A percentile compares a stretch with the other conserved stretches of the same genome.
phyloP scores from a whole-genome alignment of 2,329 filamentous ascomycete genomes.

The Sclerotinia borealis region DNA sequence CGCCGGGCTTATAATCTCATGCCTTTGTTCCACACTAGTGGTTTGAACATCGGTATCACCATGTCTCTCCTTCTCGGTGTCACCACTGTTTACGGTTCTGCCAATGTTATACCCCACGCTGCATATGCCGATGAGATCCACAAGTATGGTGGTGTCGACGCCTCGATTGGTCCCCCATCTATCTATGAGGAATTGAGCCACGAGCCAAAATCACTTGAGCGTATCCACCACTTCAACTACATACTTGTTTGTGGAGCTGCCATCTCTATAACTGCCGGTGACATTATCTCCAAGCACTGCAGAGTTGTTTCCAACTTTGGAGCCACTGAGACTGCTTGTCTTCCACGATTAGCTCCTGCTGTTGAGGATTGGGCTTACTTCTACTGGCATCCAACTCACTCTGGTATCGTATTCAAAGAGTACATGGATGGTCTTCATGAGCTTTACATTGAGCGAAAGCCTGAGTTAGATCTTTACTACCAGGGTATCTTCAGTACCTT shows the following conservation, averaged over 20 bases:
- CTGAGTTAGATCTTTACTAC: slow-evolving; percentile 15
- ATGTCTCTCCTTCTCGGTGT: slow-evolving; percentile 20
- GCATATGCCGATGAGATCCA: slow-evolving; percentile 26
- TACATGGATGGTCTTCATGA: slow-evolving; percentile 18
- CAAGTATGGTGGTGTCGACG: slow-evolving; percentile 22
- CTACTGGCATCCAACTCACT: slow-evolving; percentile 20
- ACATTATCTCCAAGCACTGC: slow-evolving; percentile 17
- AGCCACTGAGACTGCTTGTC: slow-evolving; percentile 22
- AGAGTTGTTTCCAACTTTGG: slow-evolving; percentile 20
- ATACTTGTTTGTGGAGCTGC: slow-evolving; percentile 22
- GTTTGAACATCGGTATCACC: slow-evolving; percentile 22
- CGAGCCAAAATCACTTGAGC: slow-evolving; percentile 18
- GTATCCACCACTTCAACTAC: slow-evolving; percentile 20
- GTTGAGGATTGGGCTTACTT: slow-evolving; percentile 25
- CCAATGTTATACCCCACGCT: slow-evolving; percentile 20
- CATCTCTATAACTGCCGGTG: slow-evolving; percentile 18
- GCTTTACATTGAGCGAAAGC: slow-evolving; percentile 14
- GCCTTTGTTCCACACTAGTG: slow-evolving; percentile 23
- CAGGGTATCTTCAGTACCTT: slow-evolving; percentile 18
- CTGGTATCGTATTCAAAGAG: slow-evolving; percentile 14
- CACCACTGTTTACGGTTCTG: slow-evolving; percentile 22
- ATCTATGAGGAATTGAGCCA: slow-evolving; percentile 21
- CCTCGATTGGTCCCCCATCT: slow-evolving; percentile 21
- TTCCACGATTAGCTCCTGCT: slow-evolving; percentile 15
- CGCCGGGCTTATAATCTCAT: slow-evolving; percentile 20